phyloP scores from a whole-genome alignment of 2,329 filamentous ascomycete species.

The Colletotrichum sp. region DNA sequence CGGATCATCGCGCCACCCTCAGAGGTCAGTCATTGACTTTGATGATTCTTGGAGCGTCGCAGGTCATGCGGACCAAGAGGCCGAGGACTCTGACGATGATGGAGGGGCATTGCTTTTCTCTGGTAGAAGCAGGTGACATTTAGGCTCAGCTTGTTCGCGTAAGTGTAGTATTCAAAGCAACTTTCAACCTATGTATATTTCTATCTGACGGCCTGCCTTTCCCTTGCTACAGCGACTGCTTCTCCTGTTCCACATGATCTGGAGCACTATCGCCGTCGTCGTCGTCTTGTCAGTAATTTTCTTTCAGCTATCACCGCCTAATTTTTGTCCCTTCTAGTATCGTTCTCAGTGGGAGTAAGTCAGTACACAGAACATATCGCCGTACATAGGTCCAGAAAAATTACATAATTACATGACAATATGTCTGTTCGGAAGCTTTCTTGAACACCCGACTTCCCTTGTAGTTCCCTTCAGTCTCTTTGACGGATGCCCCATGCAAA shows the following conservation, averaged over 20 bases:
- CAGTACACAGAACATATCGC: too few relatives aligned
- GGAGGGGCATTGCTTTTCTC: not conserved
- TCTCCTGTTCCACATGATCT: too few relatives aligned
- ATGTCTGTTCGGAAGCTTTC: not conserved
- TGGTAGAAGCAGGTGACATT: not conserved
- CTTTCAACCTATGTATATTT: too few relatives aligned
- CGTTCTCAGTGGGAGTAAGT: too few relatives aligned
- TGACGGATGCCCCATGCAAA: not conserved
- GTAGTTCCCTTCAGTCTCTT: fast-evolving
- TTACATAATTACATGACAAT: too few relatives aligned
- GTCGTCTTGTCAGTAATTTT: not conserved
- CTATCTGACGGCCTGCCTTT: too few relatives aligned
- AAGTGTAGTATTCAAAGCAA: too few relatives aligned
- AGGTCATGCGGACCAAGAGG: not conserved
- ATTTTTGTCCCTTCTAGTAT: too few relatives aligned
- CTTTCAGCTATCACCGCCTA: too few relatives aligned
- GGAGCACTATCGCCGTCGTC: not conserved
- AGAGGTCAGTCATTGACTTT: not conserved
- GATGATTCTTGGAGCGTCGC: not conserved
- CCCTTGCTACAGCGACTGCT: too few relatives aligned
- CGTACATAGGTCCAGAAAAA: too few relatives aligned
- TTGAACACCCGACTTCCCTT: not conserved
- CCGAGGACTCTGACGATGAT: not conserved
- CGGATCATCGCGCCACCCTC: not conserved
- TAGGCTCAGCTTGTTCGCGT: fast-evolving